Conservation (phyloP, 768 basidiomycete genomes). For the Suillus subluteus region DNA sequence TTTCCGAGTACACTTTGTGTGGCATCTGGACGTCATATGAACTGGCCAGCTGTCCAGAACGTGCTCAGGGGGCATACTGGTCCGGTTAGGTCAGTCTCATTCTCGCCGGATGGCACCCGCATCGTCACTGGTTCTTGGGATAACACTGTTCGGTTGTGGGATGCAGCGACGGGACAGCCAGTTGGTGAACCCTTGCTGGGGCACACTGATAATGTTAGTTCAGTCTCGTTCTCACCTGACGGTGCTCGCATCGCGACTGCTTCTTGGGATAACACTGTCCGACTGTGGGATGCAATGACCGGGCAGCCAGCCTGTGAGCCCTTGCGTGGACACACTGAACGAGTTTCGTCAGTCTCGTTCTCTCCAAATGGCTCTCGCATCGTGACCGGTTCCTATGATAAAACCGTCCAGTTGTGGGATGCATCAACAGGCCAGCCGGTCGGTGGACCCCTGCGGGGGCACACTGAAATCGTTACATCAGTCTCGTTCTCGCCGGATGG, state of each 20-base stretch:
- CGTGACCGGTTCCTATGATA: background rate
- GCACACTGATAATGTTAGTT: background rate
- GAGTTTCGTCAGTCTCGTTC: background rate
- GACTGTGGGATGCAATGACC: background rate
- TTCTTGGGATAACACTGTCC: background rate
- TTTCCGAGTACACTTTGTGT: conserved; percentile 8
- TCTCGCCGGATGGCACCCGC: background rate
- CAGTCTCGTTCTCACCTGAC: background rate
- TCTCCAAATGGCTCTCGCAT: background rate
- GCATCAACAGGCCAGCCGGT: background rate
- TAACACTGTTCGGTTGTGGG: background rate
- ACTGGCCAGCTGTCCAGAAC: conserved; percentile 23
- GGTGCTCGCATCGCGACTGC: background rate
- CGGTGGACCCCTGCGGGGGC: background rate
- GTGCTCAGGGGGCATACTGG: conserved; percentile 8
- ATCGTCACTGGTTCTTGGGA: background rate
- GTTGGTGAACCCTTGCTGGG: background rate
- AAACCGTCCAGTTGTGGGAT: background rate
- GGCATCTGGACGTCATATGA: conserved; percentile 5
- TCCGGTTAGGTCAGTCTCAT: background rate
- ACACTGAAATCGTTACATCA: background rate
- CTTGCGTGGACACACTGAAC: background rate
- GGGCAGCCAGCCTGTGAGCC: background rate
- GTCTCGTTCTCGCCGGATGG: background rate
- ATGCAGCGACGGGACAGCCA: background rate